Evolutionary conservation across 345 rosid genomes (phyloP).

Genomic region (Carallia pectinifolia): DNA sequence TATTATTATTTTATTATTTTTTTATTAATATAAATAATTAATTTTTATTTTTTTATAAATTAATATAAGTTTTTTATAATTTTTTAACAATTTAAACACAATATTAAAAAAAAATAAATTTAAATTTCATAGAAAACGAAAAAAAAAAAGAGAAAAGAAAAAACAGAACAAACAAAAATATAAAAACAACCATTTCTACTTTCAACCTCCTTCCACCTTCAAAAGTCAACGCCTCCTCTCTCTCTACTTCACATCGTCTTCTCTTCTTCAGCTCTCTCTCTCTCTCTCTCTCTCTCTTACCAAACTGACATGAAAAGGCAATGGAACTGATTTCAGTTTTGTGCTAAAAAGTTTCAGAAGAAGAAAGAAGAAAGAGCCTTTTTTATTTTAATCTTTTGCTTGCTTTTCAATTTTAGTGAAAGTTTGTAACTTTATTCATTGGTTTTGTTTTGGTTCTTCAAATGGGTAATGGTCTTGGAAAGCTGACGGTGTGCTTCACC

Average conservation of each 20-base stretch:
- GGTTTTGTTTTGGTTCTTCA: neutral
- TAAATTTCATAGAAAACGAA: too few species aligned
- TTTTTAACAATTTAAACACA: too few species aligned
- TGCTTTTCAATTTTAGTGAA: neutral
- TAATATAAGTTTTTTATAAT: too few species aligned
- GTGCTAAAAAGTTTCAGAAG: neutral
- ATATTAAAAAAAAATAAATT: too few species aligned
- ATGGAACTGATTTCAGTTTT: slow-evolving; percentile 3
- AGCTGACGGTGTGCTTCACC: slow-evolving; percentile 70
- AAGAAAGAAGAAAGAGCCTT: neutral
- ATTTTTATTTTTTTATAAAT: too few species aligned
- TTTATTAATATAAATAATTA: too few species aligned
- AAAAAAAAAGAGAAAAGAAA: neutral
- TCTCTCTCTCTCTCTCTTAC: slow-evolving; percentile 18
- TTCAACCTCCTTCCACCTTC: slow-evolving; percentile 28
- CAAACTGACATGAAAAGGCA: slow-evolving; percentile 27
- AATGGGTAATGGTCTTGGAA: slow-evolving; percentile 88
- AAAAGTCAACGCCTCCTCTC: slow-evolving; percentile 66
- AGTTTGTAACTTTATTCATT: neutral
- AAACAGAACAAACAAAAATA: slow-evolving; percentile 12
- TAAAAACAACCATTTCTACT: slow-evolving; percentile 13
- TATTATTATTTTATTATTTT: too few species aligned
- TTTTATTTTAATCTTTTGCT: neutral
- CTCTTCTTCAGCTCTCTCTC: slow-evolving; percentile 15
- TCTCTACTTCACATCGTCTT: slow-evolving; percentile 23